Percentiles rank a stretch among this genome's conserved stretches.
These are phyloP conservation scores for Puccinia triticina DNA, from an alignment of 1,284 basidiomycete species.

Conservation along the genomic window DNA sequence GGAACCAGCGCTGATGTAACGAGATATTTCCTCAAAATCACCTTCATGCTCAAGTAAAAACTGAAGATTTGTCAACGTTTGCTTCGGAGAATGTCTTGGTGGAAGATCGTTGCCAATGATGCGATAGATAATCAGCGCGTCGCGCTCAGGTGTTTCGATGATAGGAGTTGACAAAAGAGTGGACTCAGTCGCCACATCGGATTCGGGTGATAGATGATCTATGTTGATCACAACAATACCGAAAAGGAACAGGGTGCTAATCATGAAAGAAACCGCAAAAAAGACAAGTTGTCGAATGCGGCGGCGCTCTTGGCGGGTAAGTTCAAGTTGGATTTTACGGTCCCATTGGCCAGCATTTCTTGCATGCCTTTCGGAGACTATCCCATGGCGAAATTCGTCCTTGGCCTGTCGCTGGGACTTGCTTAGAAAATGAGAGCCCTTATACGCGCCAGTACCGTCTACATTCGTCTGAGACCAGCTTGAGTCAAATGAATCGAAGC, in stretches of 20 bases:
- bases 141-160: slow-evolving; percentile 54
- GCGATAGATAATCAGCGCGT: slow-evolving; percentile 58
- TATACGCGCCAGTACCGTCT: neutral
- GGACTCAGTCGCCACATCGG: neutral
- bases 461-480: neutral
- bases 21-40: slow-evolving; percentile 55
- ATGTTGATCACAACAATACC: slow-evolving; percentile 21
- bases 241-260: slow-evolving; percentile 25
- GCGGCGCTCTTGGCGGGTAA: slow-evolving; percentile 1
- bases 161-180: neutral
- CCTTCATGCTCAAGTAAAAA: slow-evolving; percentile 59
- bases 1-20: slow-evolving; percentile 53
- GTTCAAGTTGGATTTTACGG: neutral
- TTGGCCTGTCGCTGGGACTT: slow-evolving; percentile 7
- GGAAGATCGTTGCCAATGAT: slow-evolving; percentile 60
- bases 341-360: slow-evolving; percentile 16
- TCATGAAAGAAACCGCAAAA: slow-evolving; percentile 24
- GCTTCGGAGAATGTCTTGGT: slow-evolving; percentile 58
- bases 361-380: neutral
- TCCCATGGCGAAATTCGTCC: neutral
- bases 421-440: neutral
- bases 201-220: neutral
- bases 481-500: slow-evolving; percentile 5
- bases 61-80: slow-evolving; percentile 58
- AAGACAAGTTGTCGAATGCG: slow-evolving; percentile 34